Base-by-base conservation (phyloP, 257 asterid genomes). In the Echites panduratus region DNA sequence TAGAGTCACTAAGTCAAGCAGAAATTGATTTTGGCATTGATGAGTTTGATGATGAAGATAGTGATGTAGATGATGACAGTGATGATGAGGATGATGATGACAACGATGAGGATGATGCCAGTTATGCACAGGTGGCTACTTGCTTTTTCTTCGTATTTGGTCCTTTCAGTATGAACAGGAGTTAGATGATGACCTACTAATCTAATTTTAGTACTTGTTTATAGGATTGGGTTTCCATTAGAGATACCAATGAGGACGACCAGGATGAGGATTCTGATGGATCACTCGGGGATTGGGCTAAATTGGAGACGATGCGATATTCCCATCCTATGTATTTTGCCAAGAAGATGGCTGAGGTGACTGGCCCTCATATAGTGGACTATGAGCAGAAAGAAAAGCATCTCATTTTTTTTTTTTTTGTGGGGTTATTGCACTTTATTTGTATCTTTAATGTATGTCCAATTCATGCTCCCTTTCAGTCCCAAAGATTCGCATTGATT, bases 291-390 rank as follows among this genome's bases (percentile, higher is more conserved):
- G 97, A 94, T 79, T 94, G 98, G 98, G 97, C 96, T 78, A 90
- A 94, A 76, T 82, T 94, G 87, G 97, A 89, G 76, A 94, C 99
- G 1, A 91, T 90, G 98, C 90, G 92, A 66, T 83, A 97, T 82
- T 89, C 96, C 80, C 99, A 94, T 87, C 99, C 98, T 40, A 92
- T 91, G 88, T 83, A 90, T 82, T 94, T 94, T 70, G 95, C 99
- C 82, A 89, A 85, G 79, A 94, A 84, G 82, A 74, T 94, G 35
- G 71, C 98, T 14, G 99, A 94, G 84, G 99, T 94, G 75, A 82
- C 74, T 68, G 11, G 11, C 50, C 64, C 19, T 24, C 38, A 69
- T 32, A 20, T 5, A 47, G 8, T 59, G 48, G 16, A 29, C 14
- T 29, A 2, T 20, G 32, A 43, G 43, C 16, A 38, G 10, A 43